These are phyloP conservation scores for Trypanosoma melophagium DNA, from an alignment of 208 protist genomes.

Conservation along the genomic window DNA sequence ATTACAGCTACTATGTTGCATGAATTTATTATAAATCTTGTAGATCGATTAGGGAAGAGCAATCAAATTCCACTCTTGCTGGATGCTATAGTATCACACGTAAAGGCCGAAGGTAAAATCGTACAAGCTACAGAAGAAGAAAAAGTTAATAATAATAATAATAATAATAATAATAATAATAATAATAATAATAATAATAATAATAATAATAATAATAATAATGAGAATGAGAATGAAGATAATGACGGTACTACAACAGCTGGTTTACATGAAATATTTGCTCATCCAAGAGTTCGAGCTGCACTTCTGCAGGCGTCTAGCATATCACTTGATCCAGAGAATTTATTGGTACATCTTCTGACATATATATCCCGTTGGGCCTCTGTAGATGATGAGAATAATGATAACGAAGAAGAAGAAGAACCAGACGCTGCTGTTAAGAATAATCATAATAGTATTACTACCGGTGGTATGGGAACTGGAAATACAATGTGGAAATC, in stretches of 20 bases:
- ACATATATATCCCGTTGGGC: slow-evolving; percentile 31
- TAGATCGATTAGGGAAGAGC: slow-evolving; percentile 38
- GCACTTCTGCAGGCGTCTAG: slow-evolving; percentile 47
- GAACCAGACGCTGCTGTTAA: slow-evolving; percentile 10
- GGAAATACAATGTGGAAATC: neutral
- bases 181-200: neutral
- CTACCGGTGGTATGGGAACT: neutral
- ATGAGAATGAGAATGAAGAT: slow-evolving; percentile 5
- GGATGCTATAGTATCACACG: slow-evolving; percentile 41
- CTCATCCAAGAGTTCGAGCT: slow-evolving; percentile 35
- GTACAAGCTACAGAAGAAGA: neutral
- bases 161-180: too few relatives aligned
- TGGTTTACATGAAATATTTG: slow-evolving; percentile 46
- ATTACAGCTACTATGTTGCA: slow-evolving; percentile 28
- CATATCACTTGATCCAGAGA: slow-evolving; percentile 62
- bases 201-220: neutral
- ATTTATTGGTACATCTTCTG: slow-evolving; percentile 43
- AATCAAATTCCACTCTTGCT: slow-evolving; percentile 78
- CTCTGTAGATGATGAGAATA: slow-evolving; percentile 15
- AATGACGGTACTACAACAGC: neutral
- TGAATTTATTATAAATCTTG: slow-evolving; percentile 55
- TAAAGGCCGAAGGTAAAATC: neutral
- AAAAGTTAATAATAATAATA: too few relatives aligned
- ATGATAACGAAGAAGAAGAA: slow-evolving; percentile 1
- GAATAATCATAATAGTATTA: neutral